Evolutionary conservation across 2,329 filamentous ascomycete genomes (phyloP).

Genomic region (Didymella arachidicola): DNA sequence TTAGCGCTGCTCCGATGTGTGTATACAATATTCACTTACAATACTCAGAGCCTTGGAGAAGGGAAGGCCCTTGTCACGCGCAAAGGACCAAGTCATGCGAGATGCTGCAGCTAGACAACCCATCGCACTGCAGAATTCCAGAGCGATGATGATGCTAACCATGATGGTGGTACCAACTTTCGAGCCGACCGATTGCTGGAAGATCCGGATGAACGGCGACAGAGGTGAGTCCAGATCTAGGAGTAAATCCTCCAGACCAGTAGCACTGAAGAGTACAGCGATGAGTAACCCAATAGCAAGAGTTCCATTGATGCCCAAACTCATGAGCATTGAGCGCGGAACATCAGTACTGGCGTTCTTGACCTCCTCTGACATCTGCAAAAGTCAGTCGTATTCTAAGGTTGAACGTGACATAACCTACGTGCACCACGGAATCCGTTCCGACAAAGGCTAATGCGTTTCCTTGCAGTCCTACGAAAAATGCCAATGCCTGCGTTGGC

Average conservation of each 20-base stretch:
- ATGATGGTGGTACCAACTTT: constrained; percentile 57
- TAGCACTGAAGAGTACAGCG: constrained; percentile 53
- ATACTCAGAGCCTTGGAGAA: constrained; percentile 45
- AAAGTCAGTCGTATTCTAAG: neutral
- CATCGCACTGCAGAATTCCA: constrained; percentile 54
- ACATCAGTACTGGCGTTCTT: constrained; percentile 48
- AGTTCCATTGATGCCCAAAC: constrained; percentile 52
- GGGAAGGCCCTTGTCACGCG: constrained; percentile 54
- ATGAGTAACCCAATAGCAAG: constrained; percentile 53
- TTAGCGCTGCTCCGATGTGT: constrained; percentile 12
- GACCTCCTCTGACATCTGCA: constrained; percentile 52
- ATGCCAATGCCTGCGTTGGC: constrained; percentile 55
- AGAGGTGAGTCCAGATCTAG: constrained; percentile 26
- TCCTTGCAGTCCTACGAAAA: constrained; percentile 54
- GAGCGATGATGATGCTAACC: constrained; percentile 52
- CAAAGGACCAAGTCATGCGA: constrained; percentile 56
- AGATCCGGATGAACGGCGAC: constrained; percentile 61
- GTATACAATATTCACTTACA: constrained; percentile 26
- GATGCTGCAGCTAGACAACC: constrained; percentile 53
- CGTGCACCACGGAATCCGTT: constrained; percentile 51
- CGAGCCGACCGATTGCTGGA: constrained; percentile 48
- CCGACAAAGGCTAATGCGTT: constrained; percentile 51
- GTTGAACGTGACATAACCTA: constrained; percentile 23
- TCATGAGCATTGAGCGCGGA: constrained; percentile 55
- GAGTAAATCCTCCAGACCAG: constrained; percentile 37